Evolutionary conservation across 2,329 filamentous ascomycete species (phyloP).

Genomic region (Colletotrichum echinochloae): DNA sequence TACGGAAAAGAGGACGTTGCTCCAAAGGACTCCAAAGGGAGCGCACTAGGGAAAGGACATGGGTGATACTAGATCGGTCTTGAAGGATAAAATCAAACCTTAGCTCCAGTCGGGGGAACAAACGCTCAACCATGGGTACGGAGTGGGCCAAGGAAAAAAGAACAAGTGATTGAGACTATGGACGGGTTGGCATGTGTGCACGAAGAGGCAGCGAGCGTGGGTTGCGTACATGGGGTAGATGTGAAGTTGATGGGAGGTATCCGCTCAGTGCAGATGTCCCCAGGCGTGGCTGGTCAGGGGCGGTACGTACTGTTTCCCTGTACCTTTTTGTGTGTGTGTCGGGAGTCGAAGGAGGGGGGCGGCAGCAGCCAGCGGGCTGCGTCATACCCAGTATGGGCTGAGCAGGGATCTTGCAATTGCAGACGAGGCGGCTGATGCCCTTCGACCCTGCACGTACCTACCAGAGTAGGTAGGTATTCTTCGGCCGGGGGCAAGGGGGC

Average conservation of each 20-base stretch:
- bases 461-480: not conserved
- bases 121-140: conserved; percentile 51
- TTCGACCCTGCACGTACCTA: conserved; percentile 14
- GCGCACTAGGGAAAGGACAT: conserved; percentile 47
- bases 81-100: conserved; percentile 52
- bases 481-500: conserved; percentile 10
- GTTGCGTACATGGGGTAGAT: conserved; percentile 48
- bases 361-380: conserved; percentile 42
- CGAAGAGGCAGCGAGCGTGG: conserved; percentile 48
- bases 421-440: conserved; percentile 35
- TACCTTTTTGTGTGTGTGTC: conserved; percentile 37
- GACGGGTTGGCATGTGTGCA: conserved; percentile 43
- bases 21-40: conserved; percentile 46
- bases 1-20: conserved; percentile 44
- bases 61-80: conserved; percentile 49
- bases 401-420: conserved; percentile 51
- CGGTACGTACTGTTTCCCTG: conserved; percentile 25
- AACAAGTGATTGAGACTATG: conserved; percentile 41
- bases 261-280: conserved; percentile 30
- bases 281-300: conserved; percentile 36
- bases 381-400: conserved; percentile 47
- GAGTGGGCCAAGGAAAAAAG: conserved; percentile 51
- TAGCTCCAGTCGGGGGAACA: conserved; percentile 49
- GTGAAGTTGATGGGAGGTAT: conserved; percentile 40
- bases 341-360: conserved; percentile 14